Percentiles rank a stretch among this genome's conserved stretches.
Evolutionary conservation across 306 rosid species (phyloP).

Genomic region (Prunus davidiana): DNA sequence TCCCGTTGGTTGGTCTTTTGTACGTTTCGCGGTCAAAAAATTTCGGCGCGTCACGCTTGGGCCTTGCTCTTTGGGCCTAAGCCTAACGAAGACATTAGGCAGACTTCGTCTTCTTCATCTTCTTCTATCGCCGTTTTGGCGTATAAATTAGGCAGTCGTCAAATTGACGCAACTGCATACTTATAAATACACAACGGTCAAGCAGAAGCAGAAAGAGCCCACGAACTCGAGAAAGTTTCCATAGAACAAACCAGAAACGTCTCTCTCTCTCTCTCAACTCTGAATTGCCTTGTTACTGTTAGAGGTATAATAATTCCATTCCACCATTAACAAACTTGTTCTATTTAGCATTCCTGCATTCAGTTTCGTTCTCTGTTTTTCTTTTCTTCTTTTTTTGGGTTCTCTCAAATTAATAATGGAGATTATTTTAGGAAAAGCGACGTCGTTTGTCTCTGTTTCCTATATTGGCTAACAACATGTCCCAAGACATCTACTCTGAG

Average conservation of each 20-base stretch:
- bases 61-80: not conserved
- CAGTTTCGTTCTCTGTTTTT: not conserved
- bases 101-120: not conserved
- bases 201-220: no score
- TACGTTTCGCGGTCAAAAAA: not conserved
- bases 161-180: not conserved
- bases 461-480: slow-evolving; percentile 29
- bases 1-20: not conserved
- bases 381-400: no score
- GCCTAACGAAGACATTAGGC: not conserved
- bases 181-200: not conserved
- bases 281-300: not conserved
- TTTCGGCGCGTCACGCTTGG: not conserved
- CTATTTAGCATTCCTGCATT: not conserved
- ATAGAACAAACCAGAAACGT: not conserved
- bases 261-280: not conserved
- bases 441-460: not conserved
- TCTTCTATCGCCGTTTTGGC: not conserved
- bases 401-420: not conserved
- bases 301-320: not conserved
- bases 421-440: not conserved
- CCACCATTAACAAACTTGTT: no score
- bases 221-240: not conserved
- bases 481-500: slow-evolving; percentile 36
- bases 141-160: not conserved